Conservation (phyloP, 805 yeast genomes). For the Zygosaccharomyces kombuchaensis region DNA sequence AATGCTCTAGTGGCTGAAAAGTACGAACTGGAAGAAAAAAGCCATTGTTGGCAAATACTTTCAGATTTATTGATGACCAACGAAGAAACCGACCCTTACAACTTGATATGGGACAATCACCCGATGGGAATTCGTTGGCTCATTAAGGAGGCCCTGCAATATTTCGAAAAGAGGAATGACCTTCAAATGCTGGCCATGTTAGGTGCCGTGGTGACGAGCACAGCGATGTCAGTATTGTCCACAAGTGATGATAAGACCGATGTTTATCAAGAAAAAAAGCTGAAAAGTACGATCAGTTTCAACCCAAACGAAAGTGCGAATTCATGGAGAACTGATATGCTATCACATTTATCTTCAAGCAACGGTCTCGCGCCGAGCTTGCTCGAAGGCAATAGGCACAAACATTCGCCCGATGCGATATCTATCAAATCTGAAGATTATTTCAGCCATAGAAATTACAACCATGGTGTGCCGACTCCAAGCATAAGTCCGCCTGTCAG, state of each 20-base stretch:
- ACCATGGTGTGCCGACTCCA: background rate
- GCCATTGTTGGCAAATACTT: conserved; percentile 71
- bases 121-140: conserved; percentile 72
- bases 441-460: conserved; percentile 16
- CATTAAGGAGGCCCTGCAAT: conserved; percentile 53
- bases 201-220: conserved; percentile 58
- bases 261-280: conserved; percentile 4
- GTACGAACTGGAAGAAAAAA: conserved; percentile 56
- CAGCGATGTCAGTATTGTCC: conserved; percentile 2
- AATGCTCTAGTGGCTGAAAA: conserved; percentile 68
- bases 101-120: conserved; percentile 75
- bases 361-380: conserved; percentile 8
- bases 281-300: conserved; percentile 23
- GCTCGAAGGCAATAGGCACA: conserved; percentile 4
- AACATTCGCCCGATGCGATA: conserved; percentile 12
- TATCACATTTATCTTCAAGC: conserved; percentile 18
- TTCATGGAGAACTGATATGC: conserved; percentile 13
- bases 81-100: conserved; percentile 25
- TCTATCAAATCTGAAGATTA: conserved; percentile 30
- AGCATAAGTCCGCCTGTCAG: conserved; percentile 11
- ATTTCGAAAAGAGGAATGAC: conserved; percentile 61
- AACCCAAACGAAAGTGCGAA: conserved; percentile 9
- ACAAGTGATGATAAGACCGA: background rate
- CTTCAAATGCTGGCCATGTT: conserved; percentile 89
- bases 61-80: conserved; percentile 35